Conservation (phyloP, 176 grass and related monocot genomes). For the Oryza officinalis region DNA sequence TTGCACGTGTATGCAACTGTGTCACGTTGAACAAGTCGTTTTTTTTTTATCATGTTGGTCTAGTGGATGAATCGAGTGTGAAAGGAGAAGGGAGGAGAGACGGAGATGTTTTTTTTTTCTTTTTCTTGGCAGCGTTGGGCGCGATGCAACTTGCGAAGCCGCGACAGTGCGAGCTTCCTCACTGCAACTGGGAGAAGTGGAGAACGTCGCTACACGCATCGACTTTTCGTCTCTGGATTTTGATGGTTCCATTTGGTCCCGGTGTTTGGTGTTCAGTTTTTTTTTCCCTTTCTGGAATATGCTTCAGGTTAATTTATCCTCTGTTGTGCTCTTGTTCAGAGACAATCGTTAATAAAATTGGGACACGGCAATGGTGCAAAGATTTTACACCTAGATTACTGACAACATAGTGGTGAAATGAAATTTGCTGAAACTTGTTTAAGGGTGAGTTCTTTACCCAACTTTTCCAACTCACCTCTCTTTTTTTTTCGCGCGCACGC, state of each 20-base stretch:
- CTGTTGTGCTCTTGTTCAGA: too few species aligned
- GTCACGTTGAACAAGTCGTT: neutral
- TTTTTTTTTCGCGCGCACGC: too few species aligned
- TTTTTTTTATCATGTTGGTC: neutral
- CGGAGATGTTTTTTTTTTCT: neutral
- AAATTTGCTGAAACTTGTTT: neutral
- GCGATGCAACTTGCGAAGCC: neutral
- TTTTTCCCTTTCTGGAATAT: neutral
- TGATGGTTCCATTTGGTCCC: neutral
- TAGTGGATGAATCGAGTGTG: neutral
- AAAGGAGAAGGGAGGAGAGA: neutral
- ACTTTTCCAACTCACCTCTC: too few species aligned
- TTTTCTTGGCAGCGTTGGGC: neutral
- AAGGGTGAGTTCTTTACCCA: too few species aligned
- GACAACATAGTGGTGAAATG: neutral
- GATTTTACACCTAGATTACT: neutral
- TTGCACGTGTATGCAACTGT: neutral
- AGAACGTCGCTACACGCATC: neutral
- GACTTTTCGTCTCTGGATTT: neutral
- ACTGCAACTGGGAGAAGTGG: neutral
- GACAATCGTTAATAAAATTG: too few species aligned
- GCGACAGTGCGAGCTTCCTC: neutral
- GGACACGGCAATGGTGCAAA: too few species aligned
- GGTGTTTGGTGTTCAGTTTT: neutral
- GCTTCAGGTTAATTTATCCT: too few species aligned